Base-by-base conservation (phyloP, 495 filamentous ascomycete genomes). In the Xylaria bambusicola region DNA sequence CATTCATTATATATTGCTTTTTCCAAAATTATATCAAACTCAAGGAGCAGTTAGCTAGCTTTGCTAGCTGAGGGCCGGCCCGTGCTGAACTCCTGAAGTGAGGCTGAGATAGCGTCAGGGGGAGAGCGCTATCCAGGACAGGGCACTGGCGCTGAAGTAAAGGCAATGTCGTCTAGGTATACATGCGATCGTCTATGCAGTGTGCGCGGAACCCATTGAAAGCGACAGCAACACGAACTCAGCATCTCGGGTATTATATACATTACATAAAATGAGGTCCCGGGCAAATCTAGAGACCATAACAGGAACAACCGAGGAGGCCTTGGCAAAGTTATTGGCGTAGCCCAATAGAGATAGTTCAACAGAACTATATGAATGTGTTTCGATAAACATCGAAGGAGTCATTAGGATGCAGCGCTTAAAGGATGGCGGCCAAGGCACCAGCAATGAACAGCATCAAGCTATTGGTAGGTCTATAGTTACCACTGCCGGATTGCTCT, bases 401-500 rank as follows among this genome's bases (percentile, higher is more conserved):
- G 20, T 44, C 1, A 18, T 53, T 6, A 29, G 20, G 13, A 27
- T 17, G 26, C 40, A 20, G 23, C 7, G 6, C 17, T 56, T 58
- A 69, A 47, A 65, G 33, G 44, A 69, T 46, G 31, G 47, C 60
- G 21, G 53, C 67, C n/a, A 69, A 45, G 17, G 44, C 64, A 10
- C 58, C 64, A 1, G 57, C 62, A 42, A 36, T 44, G 23, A 64
- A 26, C 35, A 67, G 46, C 12, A 51, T 26, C 27, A 61, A 24
- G 12, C 41, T 52, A 49, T 50, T 51, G 26, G 46, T 36, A 13
- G 64, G 47, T 1, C 47, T 50, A 17, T 52, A 57, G 36, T 38
- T 48, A 31, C 29, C 61, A 29, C 63, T 46, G 24, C 55, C 56
- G 18, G 20, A 61, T 56, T 33, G 29, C 29, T 1, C 56, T 44